Percentiles rank a stretch among this genome's conserved stretches.
Evolutionary conservation across 352 stramenopile species (phyloP).

Genomic region (Hyphochytrium catenoides): DNA sequence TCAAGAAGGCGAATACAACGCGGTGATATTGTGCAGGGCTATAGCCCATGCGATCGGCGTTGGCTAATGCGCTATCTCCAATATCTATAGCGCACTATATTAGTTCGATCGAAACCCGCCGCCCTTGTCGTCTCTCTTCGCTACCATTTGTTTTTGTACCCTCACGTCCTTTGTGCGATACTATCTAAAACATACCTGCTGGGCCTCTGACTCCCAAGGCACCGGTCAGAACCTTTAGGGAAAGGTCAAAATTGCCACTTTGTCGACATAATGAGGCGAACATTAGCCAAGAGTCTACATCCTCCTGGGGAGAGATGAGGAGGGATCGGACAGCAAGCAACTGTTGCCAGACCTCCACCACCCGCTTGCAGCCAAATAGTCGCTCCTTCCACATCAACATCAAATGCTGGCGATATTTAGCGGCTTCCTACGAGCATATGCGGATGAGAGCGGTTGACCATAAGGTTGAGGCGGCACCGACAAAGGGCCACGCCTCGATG

Average conservation of each 20-base stretch:
- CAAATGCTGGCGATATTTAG: conserved; percentile 45
- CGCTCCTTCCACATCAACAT: conserved; percentile 59
- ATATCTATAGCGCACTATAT: too few relatives aligned
- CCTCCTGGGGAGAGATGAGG: conserved; percentile 51
- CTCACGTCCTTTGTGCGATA: too few relatives aligned
- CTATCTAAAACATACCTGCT: too few relatives aligned
- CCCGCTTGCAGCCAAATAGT: conserved; percentile 58
- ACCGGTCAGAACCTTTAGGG: conserved; percentile 57
- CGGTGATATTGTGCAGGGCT: conserved; percentile 69
- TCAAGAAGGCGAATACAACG: conserved; percentile 79
- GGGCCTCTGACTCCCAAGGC: conserved; percentile 40
- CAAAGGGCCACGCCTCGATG: too few relatives aligned
- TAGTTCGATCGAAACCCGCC: too few relatives aligned
- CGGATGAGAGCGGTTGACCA: too few relatives aligned
- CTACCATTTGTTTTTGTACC: too few relatives aligned
- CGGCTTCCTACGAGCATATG: conserved; percentile 23
- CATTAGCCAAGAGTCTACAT: conserved; percentile 70
- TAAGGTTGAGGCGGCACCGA: too few relatives aligned
- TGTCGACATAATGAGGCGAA: conserved; percentile 74
- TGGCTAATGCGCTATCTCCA: too few relatives aligned
- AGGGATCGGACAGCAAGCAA: conserved; percentile 80
- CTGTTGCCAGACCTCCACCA: conserved; percentile 74
- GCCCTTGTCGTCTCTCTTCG: too few relatives aligned
- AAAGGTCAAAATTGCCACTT: conserved; percentile 52
- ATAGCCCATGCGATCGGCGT: too few relatives aligned